A percentile compares a stretch with the other conserved stretches of the same genome.
Conservation (phyloP, 2,329 filamentous ascomycete species). For the Madurella fahalii region DNA sequence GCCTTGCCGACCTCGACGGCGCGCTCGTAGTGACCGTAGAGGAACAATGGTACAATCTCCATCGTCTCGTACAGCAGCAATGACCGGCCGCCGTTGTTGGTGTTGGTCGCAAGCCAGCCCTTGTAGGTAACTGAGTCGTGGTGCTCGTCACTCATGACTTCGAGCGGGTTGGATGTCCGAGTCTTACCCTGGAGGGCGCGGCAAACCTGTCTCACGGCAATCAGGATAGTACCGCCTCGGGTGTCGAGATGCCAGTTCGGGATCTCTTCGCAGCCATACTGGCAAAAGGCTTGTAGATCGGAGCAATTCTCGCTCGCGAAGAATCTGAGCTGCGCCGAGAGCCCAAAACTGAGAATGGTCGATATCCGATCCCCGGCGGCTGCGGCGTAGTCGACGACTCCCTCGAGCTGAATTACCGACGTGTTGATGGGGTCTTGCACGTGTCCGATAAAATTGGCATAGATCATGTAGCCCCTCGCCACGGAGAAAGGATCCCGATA, state of each 20-base stretch:
- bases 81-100: slow-evolving; percentile 58
- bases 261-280: slow-evolving; percentile 69
- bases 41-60: slow-evolving; percentile 58
- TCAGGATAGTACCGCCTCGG: slow-evolving; percentile 65
- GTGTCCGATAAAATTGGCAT: slow-evolving; percentile 67
- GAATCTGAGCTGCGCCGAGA: slow-evolving; percentile 62
- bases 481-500: slow-evolving; percentile 62
- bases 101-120: slow-evolving; percentile 52
- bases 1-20: slow-evolving; percentile 54
- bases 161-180: slow-evolving; percentile 41
- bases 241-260: slow-evolving; percentile 68
- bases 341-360: slow-evolving; percentile 66
- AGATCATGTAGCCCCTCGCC: slow-evolving; percentile 65
- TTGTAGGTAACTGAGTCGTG: slow-evolving; percentile 58
- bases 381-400: slow-evolving; percentile 62
- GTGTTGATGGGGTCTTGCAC: slow-evolving; percentile 59
- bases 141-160: slow-evolving; percentile 64
- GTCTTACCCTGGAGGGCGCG: slow-evolving; percentile 75
- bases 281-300: slow-evolving; percentile 67
- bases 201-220: slow-evolving; percentile 61
- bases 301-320: slow-evolving; percentile 65
- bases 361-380: slow-evolving; percentile 67
- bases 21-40: slow-evolving; percentile 59
- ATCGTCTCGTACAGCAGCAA: slow-evolving; percentile 65
- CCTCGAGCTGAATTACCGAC: slow-evolving; percentile 58